Base-by-base conservation (phyloP, 345 rosid genomes). In the Ailanthus altissimus region DNA sequence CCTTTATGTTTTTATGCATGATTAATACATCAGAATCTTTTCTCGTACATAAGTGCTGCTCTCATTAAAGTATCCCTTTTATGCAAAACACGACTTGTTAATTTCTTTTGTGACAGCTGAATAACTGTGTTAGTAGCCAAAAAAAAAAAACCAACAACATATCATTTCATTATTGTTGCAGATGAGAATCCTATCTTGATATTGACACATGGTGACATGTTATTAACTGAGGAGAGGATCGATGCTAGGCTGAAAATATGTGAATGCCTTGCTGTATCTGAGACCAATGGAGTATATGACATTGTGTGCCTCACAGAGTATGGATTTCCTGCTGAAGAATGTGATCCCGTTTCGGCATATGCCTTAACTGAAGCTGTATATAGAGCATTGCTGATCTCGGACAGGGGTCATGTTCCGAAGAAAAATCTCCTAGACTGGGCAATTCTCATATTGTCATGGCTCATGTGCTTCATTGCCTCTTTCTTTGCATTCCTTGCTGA, bases 161-260 rank as follows among this genome's bases (percentile, higher is more conserved):
- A 0, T 1, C 1, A n/a, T 42, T 43, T 72, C 0, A 18, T 49
- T 69, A 6, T 63, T n/a, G 26, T 13, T 79, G 78, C 86, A 85
- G 90, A 84, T 62, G 92, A 90, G 84, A 87, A 83, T 54, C 91
- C 92, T 0, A 62, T 88, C 38, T 67, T 90, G 80, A 82, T 87
- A 46, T 60, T 88, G 59, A 88, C 93, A 11, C 93, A 88, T 4
- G 93, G 93, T 1, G 93, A 90, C 60, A n/a, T 86, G 68, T 43
- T 90, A 66, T 69, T 85, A 2, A 49, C 82, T 0, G 89, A 86
- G 74, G 90, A 86, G 59, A 77, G 93, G 79, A 83, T 88, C 1
- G 88, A 85, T 15, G 85, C 74, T 74, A 80, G 93, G 79, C 71
- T 90, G 65, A 85, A 81, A 67, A 66, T 90, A 76, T 85, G 88